Base-by-base conservation (phyloP, 1,284 basidiomycete species). In the Hymenochaete sp. region DNA sequence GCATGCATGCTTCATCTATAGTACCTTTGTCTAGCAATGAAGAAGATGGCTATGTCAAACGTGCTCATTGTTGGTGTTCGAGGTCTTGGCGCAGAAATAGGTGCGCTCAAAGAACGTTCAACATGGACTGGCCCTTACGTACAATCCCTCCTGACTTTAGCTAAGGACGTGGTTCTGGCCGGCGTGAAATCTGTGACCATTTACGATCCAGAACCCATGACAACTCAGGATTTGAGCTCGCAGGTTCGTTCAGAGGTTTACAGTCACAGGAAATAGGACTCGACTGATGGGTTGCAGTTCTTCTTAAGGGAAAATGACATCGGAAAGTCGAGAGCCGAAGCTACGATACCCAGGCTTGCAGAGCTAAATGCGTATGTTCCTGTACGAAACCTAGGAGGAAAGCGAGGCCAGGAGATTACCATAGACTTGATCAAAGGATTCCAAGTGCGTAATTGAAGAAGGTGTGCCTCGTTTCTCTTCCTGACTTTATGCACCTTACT, bases 141-240 rank as follows among this genome's bases (percentile, higher is more conserved):
- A 41, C 38, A 48, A 47, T 33, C 42, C n/a, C 36, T 42, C 21
- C 19, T 9, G 19, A 13, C n/a, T 55, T 25, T 56, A 96, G 95
- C 96, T 53, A 99, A 99, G 73, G 92, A 99, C 61, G 75, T 98
- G 45, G 86, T 82, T 39, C 74, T 99, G 39, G 96, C 96, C 39
- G 96, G 96, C 52, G 96, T 99, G 48, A 98, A 98, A 70, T 93
- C 90, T 18, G 95, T 98, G 36, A 97, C 93, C 13, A 75, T 98
- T 52, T 98, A 82, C 61, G 96, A 99, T 65, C 93, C 95, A 6
- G 82, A 91, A 51, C 87, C 81, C 5, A 88, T 95, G 14, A 74
- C 78, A 38, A 62, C 95, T 32, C 79, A 86, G 54, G 96, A 99
- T 66, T 74, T 99, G 38, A 88, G 93, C 61, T 90, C 93, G 4